These are phyloP conservation scores for Dentipellis fragilis DNA, from an alignment of 768 basidiomycete species.

Conservation along the genomic window DNA sequence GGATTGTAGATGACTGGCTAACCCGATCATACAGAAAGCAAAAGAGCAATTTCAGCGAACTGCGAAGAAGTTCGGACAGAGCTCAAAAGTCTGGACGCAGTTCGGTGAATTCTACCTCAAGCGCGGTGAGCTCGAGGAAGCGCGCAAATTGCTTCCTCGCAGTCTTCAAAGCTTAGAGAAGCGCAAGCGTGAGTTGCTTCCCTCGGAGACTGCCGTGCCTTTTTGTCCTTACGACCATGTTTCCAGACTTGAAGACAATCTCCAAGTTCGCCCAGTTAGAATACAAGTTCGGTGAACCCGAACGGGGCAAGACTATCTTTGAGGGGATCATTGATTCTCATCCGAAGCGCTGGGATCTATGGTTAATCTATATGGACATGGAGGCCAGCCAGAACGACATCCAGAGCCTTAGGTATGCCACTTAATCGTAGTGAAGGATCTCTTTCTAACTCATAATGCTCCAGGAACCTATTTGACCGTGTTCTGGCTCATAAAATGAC, in stretches of 20 bases:
- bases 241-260: slow-evolving; percentile 85
- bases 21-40: slow-evolving; percentile 51
- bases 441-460: background rate
- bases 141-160: slow-evolving; percentile 78
- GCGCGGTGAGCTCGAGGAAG: slow-evolving; percentile 64
- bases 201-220: slow-evolving; percentile 1
- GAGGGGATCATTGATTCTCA: slow-evolving; percentile 95
- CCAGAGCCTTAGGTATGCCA: slow-evolving; percentile 55
- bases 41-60: slow-evolving; percentile 85
- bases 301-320: slow-evolving; percentile 91
- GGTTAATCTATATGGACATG: slow-evolving; percentile 97
- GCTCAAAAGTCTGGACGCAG: slow-evolving; percentile 89
- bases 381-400: slow-evolving; percentile 76
- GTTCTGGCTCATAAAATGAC: slow-evolving; percentile 81
- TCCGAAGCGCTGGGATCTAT: slow-evolving; percentile 90
- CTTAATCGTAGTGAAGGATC: slow-evolving; percentile 11
- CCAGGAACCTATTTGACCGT: slow-evolving; percentile 79
- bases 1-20: background rate
- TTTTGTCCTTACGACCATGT: background rate
- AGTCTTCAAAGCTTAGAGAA: slow-evolving; percentile 87
- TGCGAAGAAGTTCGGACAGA: slow-evolving; percentile 89
- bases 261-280: slow-evolving; percentile 92
- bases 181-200: slow-evolving; percentile 67
- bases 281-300: slow-evolving; percentile 88
- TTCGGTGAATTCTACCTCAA: slow-evolving; percentile 79